Evolutionary conservation across 768 basidiomycete species (phyloP).

Genomic region (Dentipellis fragilis): DNA sequence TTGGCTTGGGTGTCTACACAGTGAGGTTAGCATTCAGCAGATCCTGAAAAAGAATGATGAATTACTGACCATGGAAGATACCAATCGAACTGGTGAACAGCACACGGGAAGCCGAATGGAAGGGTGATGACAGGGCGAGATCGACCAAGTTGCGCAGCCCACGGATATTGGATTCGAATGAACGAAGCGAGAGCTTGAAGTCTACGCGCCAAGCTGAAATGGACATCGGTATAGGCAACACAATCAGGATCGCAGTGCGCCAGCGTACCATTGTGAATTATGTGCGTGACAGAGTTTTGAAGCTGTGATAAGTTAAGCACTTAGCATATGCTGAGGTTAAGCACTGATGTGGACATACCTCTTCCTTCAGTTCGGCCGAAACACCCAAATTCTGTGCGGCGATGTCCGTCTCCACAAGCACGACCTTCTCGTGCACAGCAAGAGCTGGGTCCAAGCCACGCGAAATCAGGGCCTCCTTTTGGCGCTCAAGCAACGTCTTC

Average conservation of each 20-base stretch:
- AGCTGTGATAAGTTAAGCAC: background rate
- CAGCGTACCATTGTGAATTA: conserved; percentile 15
- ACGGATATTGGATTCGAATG: conserved; percentile 9
- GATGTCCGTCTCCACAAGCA: conserved; percentile 15
- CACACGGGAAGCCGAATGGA: background rate
- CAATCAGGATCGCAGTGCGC: background rate
- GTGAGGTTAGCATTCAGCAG: too few relatives aligned
- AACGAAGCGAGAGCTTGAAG: conserved; percentile 7
- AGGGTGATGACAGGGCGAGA: conserved; percentile 8
- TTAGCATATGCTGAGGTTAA: background rate
- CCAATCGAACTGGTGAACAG: conserved; percentile 4
- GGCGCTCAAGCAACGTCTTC: background rate
- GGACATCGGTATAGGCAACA: background rate
- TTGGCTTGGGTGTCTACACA: background rate
- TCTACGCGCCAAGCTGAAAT: conserved; percentile 7
- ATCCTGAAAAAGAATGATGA: background rate
- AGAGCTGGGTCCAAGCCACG: conserved; percentile 1
- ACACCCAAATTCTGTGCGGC: conserved; percentile 7
- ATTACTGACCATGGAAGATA: background rate
- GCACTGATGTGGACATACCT: background rate
- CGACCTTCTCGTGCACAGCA: conserved; percentile 11
- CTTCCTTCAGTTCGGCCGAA: conserved; percentile 3
- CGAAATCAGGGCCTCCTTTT: background rate
- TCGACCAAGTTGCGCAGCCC: conserved; percentile 11
- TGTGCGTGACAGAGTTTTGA: conserved; percentile 10